Evolutionary conservation across 2,329 filamentous ascomycete genomes (phyloP).

Genomic region (Ophiostoma novo-ulmi): DNA sequence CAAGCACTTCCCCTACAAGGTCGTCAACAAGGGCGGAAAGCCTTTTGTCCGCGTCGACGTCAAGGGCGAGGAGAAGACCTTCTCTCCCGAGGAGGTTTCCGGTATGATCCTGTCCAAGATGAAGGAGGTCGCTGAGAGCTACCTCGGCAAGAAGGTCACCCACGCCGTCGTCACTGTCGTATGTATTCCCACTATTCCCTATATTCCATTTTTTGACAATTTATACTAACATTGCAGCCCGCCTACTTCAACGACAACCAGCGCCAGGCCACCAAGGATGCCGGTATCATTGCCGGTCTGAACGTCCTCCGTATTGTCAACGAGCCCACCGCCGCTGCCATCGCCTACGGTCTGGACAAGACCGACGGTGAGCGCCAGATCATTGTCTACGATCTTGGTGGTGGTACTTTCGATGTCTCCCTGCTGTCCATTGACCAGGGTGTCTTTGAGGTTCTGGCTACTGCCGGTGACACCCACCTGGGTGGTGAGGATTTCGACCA

Average conservation of each 20-base stretch:
- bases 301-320: conserved; percentile 96
- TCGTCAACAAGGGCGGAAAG: conserved; percentile 84
- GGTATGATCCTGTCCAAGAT: conserved; percentile 59
- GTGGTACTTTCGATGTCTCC: conserved; percentile 92
- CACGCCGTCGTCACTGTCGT: conserved; percentile 83
- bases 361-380: conserved; percentile 77
- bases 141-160: conserved; percentile 75
- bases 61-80: conserved; percentile 49
- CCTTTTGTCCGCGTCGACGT: conserved; percentile 73
- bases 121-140: conserved; percentile 64
- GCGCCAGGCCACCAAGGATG: conserved; percentile 94
- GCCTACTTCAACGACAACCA: conserved; percentile 99
- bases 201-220: background rate
- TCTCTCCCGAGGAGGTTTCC: conserved; percentile 58
- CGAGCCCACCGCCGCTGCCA: conserved; percentile 91
- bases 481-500: conserved; percentile 99
- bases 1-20: conserved; percentile 98
- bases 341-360: conserved; percentile 91
- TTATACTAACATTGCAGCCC: conserved; percentile 40
- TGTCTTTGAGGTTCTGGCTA: conserved; percentile 91
- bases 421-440: conserved; percentile 87
- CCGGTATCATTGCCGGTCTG: conserved; percentile 83
- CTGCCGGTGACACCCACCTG: conserved; percentile 92
- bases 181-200: conserved; percentile 14
- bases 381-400: conserved; percentile 89